These are phyloP conservation scores for Alternaria ventricosa DNA, from an alignment of 2,329 filamentous ascomycete genomes.

Conservation along the genomic window DNA sequence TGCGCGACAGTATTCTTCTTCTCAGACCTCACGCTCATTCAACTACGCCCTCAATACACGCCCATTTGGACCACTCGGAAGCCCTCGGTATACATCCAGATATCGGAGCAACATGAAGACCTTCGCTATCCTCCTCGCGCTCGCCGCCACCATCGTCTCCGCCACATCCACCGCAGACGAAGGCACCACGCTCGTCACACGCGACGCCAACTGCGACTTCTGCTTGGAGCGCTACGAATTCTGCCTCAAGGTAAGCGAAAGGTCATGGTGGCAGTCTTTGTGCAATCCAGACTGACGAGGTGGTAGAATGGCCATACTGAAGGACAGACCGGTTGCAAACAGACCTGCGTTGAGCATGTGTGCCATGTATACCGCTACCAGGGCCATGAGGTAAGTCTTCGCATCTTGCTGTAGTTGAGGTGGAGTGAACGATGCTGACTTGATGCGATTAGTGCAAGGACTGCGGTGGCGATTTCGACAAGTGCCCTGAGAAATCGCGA, in stretches of 20 bases:
- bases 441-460: not conserved
- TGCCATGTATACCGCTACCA: constrained; percentile 10
- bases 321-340: constrained; percentile 14
- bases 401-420: too few species aligned
- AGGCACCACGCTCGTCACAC: not conserved
- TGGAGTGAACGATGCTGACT: not conserved
- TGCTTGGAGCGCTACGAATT: constrained; percentile 13
- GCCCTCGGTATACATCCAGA: not conserved
- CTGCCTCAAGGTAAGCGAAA: constrained; percentile 12
- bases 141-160: not conserved
- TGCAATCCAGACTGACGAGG: not conserved
- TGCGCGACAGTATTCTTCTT: not conserved
- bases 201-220: constrained; percentile 8
- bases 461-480: constrained; percentile 5
- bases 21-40: not conserved
- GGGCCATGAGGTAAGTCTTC: not conserved
- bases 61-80: not conserved
- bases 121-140: not conserved
- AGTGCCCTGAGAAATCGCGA: constrained; percentile 1
- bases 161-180: not conserved
- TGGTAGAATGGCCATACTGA: constrained; percentile 17
- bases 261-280: rapidly evolving
- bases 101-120: not conserved
- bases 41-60: not conserved
- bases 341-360: constrained; percentile 24